Evolutionary conservation across 2,329 filamentous ascomycete genomes (phyloP), one percentile per base, ranked within the genome.

Genomic region (Talaromyces funiculosus): DNA sequence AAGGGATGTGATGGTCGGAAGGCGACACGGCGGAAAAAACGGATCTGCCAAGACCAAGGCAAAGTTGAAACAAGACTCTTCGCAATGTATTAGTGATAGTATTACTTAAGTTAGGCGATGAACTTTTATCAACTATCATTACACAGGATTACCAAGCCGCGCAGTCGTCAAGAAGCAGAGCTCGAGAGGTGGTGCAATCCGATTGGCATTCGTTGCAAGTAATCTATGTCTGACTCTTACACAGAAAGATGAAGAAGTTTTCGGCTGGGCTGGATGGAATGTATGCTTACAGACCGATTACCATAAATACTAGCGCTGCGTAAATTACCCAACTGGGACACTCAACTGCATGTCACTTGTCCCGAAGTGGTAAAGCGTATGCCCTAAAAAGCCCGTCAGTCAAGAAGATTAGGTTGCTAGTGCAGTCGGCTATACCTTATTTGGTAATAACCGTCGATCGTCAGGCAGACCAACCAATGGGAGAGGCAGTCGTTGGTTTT

Each of bases 1-100:
- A 59, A 53, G 56, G 56, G 45, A 53, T 51, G 55, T 26, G 65
- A 67, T 67, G 66, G 62, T 63, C 64, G 65, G 63, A 62, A 64
- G 63, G 65, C 56, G 56, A 62, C 49, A 61, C 55, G 60, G 60
- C 59, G 58, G 61, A 49, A 56, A 49, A 56, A 61, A 37, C 40
- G 43, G 37, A 57, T 38, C 43, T 59, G 57, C 57, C 57, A 59
- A 59, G 57, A 33, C 56, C n/a, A 18, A 58, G 47, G 20, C 20
- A 61, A 51, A 55, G 55, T 47, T 38, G 42, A 54, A 47, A 56
- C 51, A 42, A 56, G n/a, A n/a, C n/a, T n/a, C n/a, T 45, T 2
- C 20, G 14, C 22, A n/a, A 3, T 8, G 12, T 49, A 31, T 49
- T 49, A 49, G 8, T 49, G 18, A 24, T 10, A 43, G 40, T 14